A percentile compares a stretch with the other conserved stretches of the same genome.
Conservation (phyloP, 140 eudicot species). For the Oenanthe javanica region DNA sequence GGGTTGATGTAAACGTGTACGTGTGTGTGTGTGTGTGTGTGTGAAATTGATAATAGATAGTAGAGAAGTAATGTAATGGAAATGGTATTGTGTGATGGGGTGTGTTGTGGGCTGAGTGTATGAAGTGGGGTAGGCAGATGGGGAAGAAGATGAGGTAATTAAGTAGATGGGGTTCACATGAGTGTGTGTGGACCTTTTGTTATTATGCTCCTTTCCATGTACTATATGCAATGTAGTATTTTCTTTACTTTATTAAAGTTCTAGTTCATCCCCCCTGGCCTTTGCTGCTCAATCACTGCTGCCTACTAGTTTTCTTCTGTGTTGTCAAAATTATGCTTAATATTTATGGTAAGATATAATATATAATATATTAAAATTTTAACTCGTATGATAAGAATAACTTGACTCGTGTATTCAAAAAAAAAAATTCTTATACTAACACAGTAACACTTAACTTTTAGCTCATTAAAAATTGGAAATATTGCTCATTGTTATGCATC, state of each 20-base stretch:
- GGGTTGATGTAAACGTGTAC: background rate
- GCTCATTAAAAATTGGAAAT: no score
- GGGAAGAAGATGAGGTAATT: slow-evolving; percentile 1
- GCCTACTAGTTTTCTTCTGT: background rate
- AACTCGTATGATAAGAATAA: no score
- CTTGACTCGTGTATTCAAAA: no score
- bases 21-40: background rate
- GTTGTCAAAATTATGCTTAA: background rate
- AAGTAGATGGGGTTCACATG: slow-evolving; percentile 33
- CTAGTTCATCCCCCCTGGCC: slow-evolving; percentile 7
- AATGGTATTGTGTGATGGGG: slow-evolving; percentile 7
- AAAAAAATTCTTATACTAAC: no score
- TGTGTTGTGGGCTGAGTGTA: background rate
- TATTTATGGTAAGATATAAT: no score
- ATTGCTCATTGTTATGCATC: no score
- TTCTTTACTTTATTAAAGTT: background rate
- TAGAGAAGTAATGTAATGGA: background rate
- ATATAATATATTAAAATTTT: no score
- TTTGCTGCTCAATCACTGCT: slow-evolving; percentile 6
- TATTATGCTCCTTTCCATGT: no score
- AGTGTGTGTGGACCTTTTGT: slow-evolving; percentile 13
- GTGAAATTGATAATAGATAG: background rate
- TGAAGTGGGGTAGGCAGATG: slow-evolving; percentile 8
- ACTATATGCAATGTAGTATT: background rate
- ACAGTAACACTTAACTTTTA: no score